These are phyloP conservation scores for Selenicereus undatus DNA, from an alignment of 148 eudicot genomes.

Conservation along the genomic window DNA sequence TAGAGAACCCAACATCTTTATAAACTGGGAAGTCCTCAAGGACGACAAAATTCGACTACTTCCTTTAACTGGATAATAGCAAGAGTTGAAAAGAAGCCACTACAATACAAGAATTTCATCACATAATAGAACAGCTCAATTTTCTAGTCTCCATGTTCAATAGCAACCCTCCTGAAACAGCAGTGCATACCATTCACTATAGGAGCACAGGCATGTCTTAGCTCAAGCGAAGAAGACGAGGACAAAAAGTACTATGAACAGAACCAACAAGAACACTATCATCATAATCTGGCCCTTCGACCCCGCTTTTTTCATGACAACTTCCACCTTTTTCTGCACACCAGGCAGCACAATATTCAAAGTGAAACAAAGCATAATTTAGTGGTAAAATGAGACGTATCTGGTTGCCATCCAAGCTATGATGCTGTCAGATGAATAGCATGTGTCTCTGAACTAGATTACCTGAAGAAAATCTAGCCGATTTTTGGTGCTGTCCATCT, in stretches of 20 bases:
- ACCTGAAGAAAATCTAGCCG: conserved; percentile 99
- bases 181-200: background rate
- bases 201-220: background rate
- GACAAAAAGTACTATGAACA: conserved; percentile 71
- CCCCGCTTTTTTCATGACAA: conserved; percentile 92
- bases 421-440: background rate
- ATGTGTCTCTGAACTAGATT: background rate
- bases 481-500: conserved; percentile 91
- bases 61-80: background rate
- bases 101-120: background rate
- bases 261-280: conserved; percentile 65
- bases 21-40: background rate
- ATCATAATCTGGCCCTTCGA: conserved; percentile 89
- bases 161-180: conserved; percentile 3
- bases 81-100: background rate
- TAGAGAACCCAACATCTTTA: background rate
- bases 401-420: too few relatives aligned
- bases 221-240: conserved; percentile 64
- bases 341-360: background rate
- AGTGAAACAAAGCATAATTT: background rate
- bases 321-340: conserved; percentile 82
- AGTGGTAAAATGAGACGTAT: too few relatives aligned
- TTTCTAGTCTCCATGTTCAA: background rate
- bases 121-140: background rate
- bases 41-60: background rate